Evolutionary conservation across 371 early-diverging fungal species (phyloP), one percentile per base, ranked within the genome.

Genomic region (Syncephalastrum monosporum): DNA sequence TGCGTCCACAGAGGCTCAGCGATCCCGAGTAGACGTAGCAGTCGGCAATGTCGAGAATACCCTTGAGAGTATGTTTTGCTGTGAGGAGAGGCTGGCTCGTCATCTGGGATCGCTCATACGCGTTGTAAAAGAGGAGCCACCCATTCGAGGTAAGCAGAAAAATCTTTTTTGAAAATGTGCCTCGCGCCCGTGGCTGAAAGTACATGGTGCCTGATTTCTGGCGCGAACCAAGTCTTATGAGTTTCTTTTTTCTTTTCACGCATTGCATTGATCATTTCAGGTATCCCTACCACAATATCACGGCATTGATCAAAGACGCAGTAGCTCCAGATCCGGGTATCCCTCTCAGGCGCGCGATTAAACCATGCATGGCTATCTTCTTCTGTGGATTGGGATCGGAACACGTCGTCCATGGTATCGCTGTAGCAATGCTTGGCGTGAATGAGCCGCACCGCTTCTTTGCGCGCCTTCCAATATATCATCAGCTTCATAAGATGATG

Each of bases 151-250:
- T 71, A 29, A 86, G 58, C 8, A 83, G 51, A 52, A 77, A 77
- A 46, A 75, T 72, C 56, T 81, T 82, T 53, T 79, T 69, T 2
- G 71, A 59, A 53, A 83, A 86, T 14, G 75, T 77, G 4, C 75
- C 74, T n/a, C 75, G 64, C 2, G 63, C 55, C 19, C 60, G 63
- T 15, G 77, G 77, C 50, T 82, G 81, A 44, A 71, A 77, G 50
- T 86, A 86, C 55, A 86, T 33, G 19, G 73, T 59, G 0, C 86
- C 86, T 6, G 79, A 66, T 76, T 82, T 86, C 83, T 82, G 64
- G 64, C n/a, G 5, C 12, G 52, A 48, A 21, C 42, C 56, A 24
- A 29, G 13, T 21, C 0, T 33, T 6, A 5, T n/a, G 29, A 47
- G 23, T 8, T n/a, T 23, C 3, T 15, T 45, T 27, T 27, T 27